Evolutionary conservation across 2,329 filamentous ascomycete species (phyloP), one percentile per base, ranked within the genome.

Genomic region (Phaeosphaeriaceae sp.): DNA sequence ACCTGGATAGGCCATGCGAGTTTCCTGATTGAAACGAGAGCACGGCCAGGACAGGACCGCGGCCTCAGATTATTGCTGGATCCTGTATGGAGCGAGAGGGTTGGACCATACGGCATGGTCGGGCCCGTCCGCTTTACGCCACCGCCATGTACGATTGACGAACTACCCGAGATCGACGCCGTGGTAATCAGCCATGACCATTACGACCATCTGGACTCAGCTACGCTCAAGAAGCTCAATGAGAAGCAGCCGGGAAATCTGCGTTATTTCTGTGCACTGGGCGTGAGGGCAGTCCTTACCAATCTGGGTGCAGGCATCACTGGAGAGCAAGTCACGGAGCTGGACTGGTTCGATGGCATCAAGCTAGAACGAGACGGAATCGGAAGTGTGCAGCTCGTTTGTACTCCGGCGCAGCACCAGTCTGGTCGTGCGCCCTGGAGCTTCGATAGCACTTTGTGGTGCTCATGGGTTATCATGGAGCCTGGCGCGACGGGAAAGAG

Each of bases 111-210:
- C 41, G 72, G 75, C 17, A 77, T 77, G 53, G 63, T 80, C 0
- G 84, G 84, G 0, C 85, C 85, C 0, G 81, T 83, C 51, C 76
- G 84, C 33, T 85, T 85, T 54, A 82, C 81, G 15, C 82, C 80
- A 2, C 76, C 82, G 3, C 84, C 84, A 0, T 86, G 84, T 65
- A 63, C 68, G 0, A 63, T 84, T 2, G 74, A 81, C 2, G 82
- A 85, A 19, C 66, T 86, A 2, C 84, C 84, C 0, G 77, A 82
- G 1, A 73, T 86, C 10, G 84, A 87, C 54, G 67, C 82, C 2
- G 77, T 86, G 2, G 73, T 80, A 56, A 84, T 86, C 48, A 83
- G 80, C 53, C 85, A 87, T 67, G 83, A 85, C 61, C 84, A 86
- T 65, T 86, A 85, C 62, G 84, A 86, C 61, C 84, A 86, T 58